phyloP scores from a whole-genome alignment of 176 grass and related monocot species.

The Tillandsia leiboldiana region DNA sequence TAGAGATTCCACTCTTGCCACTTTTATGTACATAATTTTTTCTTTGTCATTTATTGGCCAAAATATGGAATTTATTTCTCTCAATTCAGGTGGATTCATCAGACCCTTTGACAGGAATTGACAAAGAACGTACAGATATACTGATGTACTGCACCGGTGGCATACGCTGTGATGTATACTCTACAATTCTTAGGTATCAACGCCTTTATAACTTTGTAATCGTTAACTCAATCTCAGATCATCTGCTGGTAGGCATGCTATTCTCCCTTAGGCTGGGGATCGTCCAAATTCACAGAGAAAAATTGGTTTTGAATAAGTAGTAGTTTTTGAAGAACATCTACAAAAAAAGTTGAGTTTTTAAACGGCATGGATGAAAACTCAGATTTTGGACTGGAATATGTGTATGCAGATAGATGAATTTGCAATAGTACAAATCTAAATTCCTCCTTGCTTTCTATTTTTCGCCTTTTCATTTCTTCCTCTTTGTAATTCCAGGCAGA shows the following conservation, averaged over 20 bases:
- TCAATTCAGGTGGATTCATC: slow-evolving; percentile 33
- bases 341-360: no score
- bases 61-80: neutral
- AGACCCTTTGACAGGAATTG: slow-evolving; percentile 55
- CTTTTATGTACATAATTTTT: neutral
- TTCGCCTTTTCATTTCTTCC: neutral
- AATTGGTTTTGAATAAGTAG: no score
- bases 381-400: neutral
- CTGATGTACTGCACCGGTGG: slow-evolving; percentile 95
- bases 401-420: neutral
- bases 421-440: no score
- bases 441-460: no score
- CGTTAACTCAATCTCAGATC: neutral
- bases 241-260: no score
- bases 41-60: neutral
- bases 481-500: slow-evolving; percentile 35
- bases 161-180: slow-evolving; percentile 86
- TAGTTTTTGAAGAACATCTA: no score
- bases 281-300: no score
- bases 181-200: slow-evolving; percentile 73
- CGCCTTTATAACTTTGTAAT: neutral
- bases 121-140: slow-evolving; percentile 77
- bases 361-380: neutral
- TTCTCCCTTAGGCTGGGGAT: no score
- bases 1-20: neutral